Evolutionary conservation across 495 filamentous ascomycete genomes (phyloP), one percentile per base, ranked within the genome.

Genomic region (Aspergillus coremiiformis): DNA sequence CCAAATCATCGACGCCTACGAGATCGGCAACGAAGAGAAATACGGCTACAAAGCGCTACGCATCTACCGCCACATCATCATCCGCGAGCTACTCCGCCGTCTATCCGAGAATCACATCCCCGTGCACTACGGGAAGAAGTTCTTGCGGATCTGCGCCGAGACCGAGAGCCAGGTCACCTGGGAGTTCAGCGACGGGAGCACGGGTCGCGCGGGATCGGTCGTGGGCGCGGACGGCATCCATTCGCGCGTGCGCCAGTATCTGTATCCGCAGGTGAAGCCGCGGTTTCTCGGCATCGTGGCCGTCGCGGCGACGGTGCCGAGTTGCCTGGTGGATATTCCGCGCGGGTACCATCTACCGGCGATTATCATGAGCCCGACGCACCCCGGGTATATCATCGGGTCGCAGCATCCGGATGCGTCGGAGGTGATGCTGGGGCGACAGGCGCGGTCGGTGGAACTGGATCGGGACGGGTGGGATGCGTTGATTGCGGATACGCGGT

Each of bases 141-240:
- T 78, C 45, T 43, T 51, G 2, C 55, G 59, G 17, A 44, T 80
- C 6, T 39, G 68, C 12, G 53, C 64, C 0, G 72, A 77, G 30
- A 60, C 59, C 4, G 44, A 55, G 11, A 51, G 55, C 2, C 54
- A 62, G 8, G 73, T 78, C 1, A 60, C 55, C 0, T 78, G 74
- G 57, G 57, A 61, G 44, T 70, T 77, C 41, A 60, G 55, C 14
- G 71, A 78, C 46, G 73, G 72, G 9, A 60, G 62, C 3, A 59
- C 53, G 4, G 61, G 22, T 7, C 53, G 45, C 0, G 70, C 72
- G 4, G 39, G 47, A 1, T 65, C 69, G 26, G 57, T 79, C 8
- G 64, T 79, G 20, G 77, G 74, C 1, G 72, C 74, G 0, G 75
- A 80, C 32, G 75, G 78, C 19, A 77, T 78, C 47, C 73, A 79